Base-by-base conservation (phyloP, 2,329 filamentous ascomycete genomes). In the Knoxdaviesia proteae region DNA sequence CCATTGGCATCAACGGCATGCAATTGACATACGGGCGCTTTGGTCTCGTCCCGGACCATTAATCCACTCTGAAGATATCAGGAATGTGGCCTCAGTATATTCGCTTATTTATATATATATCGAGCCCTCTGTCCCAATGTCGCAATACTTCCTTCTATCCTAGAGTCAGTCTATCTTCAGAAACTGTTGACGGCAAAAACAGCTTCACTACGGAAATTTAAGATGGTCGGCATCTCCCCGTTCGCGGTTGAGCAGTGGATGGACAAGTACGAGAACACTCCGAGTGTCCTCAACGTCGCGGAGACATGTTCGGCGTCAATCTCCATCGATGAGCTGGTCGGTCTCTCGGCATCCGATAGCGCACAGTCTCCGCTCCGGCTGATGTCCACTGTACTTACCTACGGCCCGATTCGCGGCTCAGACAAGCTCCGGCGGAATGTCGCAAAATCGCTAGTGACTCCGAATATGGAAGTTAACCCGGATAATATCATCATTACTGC, bases 251-350 rank as follows among this genome's bases (percentile, higher is more conserved):
- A 92, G 60, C 58, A 74, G 57, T 79, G 74, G 74, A 77, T 78
- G 71, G 69, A 75, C 56, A 58, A 62, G 43, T 73, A 74, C 48
- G 70, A 77, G 53, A 63, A 51, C 6, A 73, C 65, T 3, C 67
- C 68, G 0, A 64, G 63, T 5, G 66, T 70, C 2, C 54, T 77
- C 56, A 87, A 92, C 56, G 70, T 88, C 40, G 79, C 81, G 45
- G 82, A 88, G 58, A 88, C 82, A 1, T 88, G 82, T 53, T 79
- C 74, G 44, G 74, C 78, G 3, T 84, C 80, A 4, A 64, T 88
- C 29, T 86, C 81, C 0, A 61, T 88, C 45, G 67, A 79, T 30
- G 71, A 86, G 40, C 65, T 88, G 4, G 60, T 67, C 7, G 57
- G 58, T 0, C 58, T 88, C 31, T 75, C 63, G 45, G 20, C 20